Conservation (phyloP, 306 rosid species). For the Adenanthera pavonina region DNA sequence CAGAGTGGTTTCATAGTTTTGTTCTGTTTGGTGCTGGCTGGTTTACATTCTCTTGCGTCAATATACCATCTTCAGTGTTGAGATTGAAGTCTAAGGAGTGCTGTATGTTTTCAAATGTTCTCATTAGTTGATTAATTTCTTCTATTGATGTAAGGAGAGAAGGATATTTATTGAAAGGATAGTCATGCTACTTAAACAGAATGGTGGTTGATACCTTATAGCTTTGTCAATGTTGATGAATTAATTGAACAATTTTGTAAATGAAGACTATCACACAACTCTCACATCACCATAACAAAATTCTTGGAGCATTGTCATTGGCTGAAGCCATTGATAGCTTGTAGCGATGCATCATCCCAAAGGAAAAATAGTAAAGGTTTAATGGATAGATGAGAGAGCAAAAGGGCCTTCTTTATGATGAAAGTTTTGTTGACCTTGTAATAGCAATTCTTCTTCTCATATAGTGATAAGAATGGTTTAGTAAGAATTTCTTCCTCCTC, state of each 20-base stretch:
- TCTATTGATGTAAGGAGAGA: background rate
- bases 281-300: background rate
- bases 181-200: background rate
- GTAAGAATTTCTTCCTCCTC: background rate
- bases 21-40: background rate
- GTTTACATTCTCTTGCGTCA: conserved; percentile 13
- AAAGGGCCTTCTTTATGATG: background rate
- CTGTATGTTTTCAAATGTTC: background rate
- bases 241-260: background rate
- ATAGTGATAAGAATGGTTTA: background rate
- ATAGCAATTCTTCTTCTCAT: background rate
- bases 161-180: background rate
- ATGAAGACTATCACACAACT: background rate
- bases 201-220: background rate
- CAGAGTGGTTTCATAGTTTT: background rate
- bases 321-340: background rate
- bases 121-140: background rate
- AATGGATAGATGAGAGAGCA: background rate
- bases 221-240: background rate
- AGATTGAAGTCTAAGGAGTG: background rate
- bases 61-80: background rate
- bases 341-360: background rate
- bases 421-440: background rate
- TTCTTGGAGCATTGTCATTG: background rate
- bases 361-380: background rate